These are phyloP conservation scores for Phoma sp. DNA, from an alignment of 2,329 filamentous ascomycete genomes.

Conservation along the genomic window DNA sequence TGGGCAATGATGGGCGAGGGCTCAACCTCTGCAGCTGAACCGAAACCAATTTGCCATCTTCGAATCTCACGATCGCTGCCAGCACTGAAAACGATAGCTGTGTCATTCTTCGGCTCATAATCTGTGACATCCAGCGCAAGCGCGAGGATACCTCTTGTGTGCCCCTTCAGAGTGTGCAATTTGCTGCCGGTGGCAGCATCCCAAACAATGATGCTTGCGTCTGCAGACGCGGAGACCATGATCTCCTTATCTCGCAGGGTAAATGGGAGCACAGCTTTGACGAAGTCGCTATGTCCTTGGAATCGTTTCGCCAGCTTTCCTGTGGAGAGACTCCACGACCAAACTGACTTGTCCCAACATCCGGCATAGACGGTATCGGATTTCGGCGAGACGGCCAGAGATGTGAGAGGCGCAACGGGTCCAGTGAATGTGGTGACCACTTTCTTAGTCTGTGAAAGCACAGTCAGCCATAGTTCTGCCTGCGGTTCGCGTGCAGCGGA, in stretches of 20 bases:
- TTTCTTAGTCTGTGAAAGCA: slow-evolving; percentile 37
- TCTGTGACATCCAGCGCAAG: slow-evolving; percentile 72
- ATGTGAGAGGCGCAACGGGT: slow-evolving; percentile 73
- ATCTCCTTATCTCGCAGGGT: slow-evolving; percentile 65
- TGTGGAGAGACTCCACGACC: slow-evolving; percentile 72
- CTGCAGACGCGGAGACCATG: slow-evolving; percentile 55
- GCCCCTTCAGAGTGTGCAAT: slow-evolving; percentile 79
- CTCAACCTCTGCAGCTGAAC: slow-evolving; percentile 34
- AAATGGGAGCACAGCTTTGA: slow-evolving; percentile 76
- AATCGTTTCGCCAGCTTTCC: slow-evolving; percentile 60
- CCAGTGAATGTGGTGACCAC: slow-evolving; percentile 66
- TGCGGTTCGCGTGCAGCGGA: slow-evolving; percentile 5
- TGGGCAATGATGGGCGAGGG: slow-evolving; percentile 72
- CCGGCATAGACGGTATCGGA: slow-evolving; percentile 75
- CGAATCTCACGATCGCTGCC: slow-evolving; percentile 70
- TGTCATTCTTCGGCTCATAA: slow-evolving; percentile 29
- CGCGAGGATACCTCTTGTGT: slow-evolving; percentile 77
- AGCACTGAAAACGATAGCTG: slow-evolving; percentile 73
- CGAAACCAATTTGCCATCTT: slow-evolving; percentile 67
- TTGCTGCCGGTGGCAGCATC: slow-evolving; percentile 70
- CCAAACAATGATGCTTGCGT: slow-evolving; percentile 72
- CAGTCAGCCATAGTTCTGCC: slow-evolving; percentile 20
- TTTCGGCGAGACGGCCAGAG: slow-evolving; percentile 37
- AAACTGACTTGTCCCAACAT: slow-evolving; percentile 92
- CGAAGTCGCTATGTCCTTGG: slow-evolving; percentile 85